A percentile compares a stretch with the other conserved stretches of the same genome.
Conservation (phyloP, 2,329 filamentous ascomycete species). For the Fusarium nurragi region DNA sequence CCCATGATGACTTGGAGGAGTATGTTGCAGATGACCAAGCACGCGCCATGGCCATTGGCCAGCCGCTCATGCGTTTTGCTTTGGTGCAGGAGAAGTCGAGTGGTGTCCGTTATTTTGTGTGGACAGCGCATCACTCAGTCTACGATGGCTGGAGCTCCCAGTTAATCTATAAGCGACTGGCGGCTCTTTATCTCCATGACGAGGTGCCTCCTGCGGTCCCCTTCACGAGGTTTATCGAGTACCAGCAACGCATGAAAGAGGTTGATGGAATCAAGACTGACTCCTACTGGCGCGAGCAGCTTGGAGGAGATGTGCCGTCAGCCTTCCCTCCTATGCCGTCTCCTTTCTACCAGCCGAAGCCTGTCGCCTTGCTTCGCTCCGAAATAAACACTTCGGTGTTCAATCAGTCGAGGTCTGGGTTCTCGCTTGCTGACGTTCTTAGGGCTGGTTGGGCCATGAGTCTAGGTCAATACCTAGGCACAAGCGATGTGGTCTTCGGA, state of each 20-base stretch:
- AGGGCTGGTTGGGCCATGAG: background rate
- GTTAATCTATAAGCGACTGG: background rate
- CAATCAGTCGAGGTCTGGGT: background rate
- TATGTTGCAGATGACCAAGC: background rate
- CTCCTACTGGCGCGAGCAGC: background rate
- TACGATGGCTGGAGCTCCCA: slow-evolving; percentile 2
- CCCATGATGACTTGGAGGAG: background rate
- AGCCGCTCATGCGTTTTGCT: background rate
- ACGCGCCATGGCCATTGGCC: background rate
- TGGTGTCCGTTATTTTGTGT: background rate
- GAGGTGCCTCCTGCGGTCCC: background rate
- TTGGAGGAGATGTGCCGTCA: background rate
- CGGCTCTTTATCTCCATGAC: background rate
- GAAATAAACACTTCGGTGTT: background rate
- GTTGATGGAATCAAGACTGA: background rate
- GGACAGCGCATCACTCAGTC: slow-evolving; percentile 1
- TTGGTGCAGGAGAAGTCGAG: background rate
- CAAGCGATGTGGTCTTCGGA: background rate
- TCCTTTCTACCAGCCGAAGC: background rate
- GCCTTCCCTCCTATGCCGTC: background rate
- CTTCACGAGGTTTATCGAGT: background rate
- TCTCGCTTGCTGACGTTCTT: background rate
- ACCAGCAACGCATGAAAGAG: background rate
- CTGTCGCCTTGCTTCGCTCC: background rate
- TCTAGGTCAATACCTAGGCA: background rate